Percentiles rank a stretch among this genome's conserved stretches.
These are phyloP conservation scores for Nidularia sp. DNA, from an alignment of 768 basidiomycete species.

Conservation along the genomic window DNA sequence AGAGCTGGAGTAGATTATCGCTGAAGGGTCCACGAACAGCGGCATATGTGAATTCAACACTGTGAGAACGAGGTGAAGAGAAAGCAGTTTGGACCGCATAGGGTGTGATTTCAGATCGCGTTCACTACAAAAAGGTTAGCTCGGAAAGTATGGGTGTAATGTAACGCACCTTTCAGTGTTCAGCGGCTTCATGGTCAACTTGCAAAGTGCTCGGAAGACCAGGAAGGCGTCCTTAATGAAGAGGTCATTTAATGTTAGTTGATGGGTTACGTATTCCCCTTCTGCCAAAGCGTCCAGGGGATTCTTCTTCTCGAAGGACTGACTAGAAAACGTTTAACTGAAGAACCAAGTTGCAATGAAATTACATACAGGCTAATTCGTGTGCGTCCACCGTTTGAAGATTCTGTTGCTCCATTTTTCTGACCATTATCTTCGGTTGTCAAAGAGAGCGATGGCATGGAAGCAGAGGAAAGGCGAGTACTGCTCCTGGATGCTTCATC, in stretches of 20 bases:
- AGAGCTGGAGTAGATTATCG: slow-evolving; percentile 91
- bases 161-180: slow-evolving; percentile 80
- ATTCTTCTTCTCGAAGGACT: slow-evolving; percentile 28
- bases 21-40: slow-evolving; percentile 80
- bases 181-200: slow-evolving; percentile 96
- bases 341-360: slow-evolving; percentile 1
- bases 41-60: slow-evolving; percentile 90
- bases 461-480: background rate
- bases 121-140: slow-evolving; percentile 51
- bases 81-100: slow-evolving; percentile 94
- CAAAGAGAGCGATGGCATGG: background rate
- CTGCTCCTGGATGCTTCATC: background rate
- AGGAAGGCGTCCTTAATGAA: slow-evolving; percentile 98
- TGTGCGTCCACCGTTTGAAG: background rate
- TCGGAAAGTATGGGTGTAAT: background rate
- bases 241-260: slow-evolving; percentile 76
- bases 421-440: background rate
- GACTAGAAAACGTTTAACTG: slow-evolving; percentile 13
- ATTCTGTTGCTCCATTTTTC: background rate
- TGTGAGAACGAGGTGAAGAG: slow-evolving; percentile 89
- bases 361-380: background rate
- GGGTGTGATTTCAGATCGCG: slow-evolving; percentile 94
- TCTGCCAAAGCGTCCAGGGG: slow-evolving; percentile 29
- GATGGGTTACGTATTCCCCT: slow-evolving; percentile 27
- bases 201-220: slow-evolving; percentile 95